phyloP scores from a whole-genome alignment of 2,329 filamentous ascomycete species.

The Didymella glomerata region DNA sequence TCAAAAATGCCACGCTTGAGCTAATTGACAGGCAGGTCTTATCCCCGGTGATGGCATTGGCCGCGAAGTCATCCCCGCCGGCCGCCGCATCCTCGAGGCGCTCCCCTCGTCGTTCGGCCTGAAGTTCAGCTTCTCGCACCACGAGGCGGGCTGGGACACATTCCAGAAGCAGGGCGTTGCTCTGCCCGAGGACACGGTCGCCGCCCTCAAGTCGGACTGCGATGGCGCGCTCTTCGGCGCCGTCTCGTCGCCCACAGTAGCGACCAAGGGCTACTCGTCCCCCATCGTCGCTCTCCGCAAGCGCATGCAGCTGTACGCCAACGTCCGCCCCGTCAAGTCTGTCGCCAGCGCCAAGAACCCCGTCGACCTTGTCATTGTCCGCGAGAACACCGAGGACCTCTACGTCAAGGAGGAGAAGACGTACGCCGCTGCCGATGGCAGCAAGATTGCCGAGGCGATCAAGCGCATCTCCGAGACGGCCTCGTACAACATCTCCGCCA shows the following conservation, averaged over 20 bases:
- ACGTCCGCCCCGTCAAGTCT: slow-evolving; percentile 94
- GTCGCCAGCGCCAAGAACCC: slow-evolving; percentile 69
- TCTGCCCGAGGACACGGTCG: slow-evolving; percentile 88
- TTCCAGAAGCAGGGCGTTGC: slow-evolving; percentile 91
- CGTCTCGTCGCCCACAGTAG: slow-evolving; percentile 86
- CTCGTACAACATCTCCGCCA: slow-evolving; percentile 83
- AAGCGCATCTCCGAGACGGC: slow-evolving; percentile 94
- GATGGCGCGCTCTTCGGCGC: slow-evolving; percentile 96
- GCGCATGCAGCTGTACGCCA: slow-evolving; percentile 93
- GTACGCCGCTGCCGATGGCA: slow-evolving; percentile 73
- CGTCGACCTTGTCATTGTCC: slow-evolving; percentile 97
- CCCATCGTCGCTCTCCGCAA: slow-evolving; percentile 98
- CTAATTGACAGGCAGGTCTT: slow-evolving; percentile 70
- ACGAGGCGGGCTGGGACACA: slow-evolving; percentile 90
- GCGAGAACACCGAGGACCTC: slow-evolving; percentile 98
- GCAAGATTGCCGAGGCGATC: slow-evolving; percentile 93
- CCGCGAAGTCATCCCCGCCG: slow-evolving; percentile 95
- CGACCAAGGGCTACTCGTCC: slow-evolving; percentile 93
- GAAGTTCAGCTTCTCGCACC: slow-evolving; percentile 92
- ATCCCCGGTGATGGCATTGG: slow-evolving; percentile 99
- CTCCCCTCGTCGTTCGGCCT: slow-evolving; percentile 89
- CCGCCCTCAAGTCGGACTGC: slow-evolving; percentile 87
- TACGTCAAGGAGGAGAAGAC: slow-evolving; percentile 98
- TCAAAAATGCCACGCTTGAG: not conserved
- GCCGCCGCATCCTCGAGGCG: slow-evolving; percentile 88